Evolutionary conservation across 2,329 filamentous ascomycete species (phyloP).

Genomic region (Aureobasidium sp.): DNA sequence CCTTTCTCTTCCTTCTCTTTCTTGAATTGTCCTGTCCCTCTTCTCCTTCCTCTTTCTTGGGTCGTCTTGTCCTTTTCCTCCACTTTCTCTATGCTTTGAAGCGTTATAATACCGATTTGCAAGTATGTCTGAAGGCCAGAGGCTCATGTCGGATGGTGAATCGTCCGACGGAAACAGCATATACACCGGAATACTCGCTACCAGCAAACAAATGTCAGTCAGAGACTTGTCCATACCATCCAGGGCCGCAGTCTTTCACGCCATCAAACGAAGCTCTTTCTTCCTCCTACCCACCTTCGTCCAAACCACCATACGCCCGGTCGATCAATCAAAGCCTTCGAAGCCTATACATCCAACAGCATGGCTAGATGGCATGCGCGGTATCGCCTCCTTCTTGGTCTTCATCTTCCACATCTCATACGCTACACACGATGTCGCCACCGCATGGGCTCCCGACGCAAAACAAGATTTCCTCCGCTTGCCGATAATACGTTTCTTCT

Average conservation of each 20-base stretch:
- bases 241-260: background rate
- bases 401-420: conserved; percentile 26
- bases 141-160: background rate
- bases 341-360: conserved; percentile 22
- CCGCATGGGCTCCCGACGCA: conserved; percentile 18
- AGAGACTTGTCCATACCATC: background rate
- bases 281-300: background rate
- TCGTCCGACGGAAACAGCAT: too few species aligned
- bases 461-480: conserved; percentile 44
- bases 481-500: conserved; percentile 60
- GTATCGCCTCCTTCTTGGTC: conserved; percentile 27
- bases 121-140: background rate
- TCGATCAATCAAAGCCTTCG: background rate
- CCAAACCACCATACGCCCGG: background rate
- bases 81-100: background rate
- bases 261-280: background rate
- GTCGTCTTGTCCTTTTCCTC: background rate
- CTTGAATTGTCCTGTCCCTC: background rate
- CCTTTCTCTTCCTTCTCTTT: background rate
- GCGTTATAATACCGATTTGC: background rate
- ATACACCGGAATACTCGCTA: background rate
- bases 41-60: background rate
- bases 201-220: background rate
- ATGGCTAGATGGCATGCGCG: conserved; percentile 29
- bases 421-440: conserved; percentile 18